A percentile compares a stretch with the other conserved stretches of the same genome.
Conservation (phyloP, 2,329 filamentous ascomycete genomes). For the Fusarium sacchari region DNA sequence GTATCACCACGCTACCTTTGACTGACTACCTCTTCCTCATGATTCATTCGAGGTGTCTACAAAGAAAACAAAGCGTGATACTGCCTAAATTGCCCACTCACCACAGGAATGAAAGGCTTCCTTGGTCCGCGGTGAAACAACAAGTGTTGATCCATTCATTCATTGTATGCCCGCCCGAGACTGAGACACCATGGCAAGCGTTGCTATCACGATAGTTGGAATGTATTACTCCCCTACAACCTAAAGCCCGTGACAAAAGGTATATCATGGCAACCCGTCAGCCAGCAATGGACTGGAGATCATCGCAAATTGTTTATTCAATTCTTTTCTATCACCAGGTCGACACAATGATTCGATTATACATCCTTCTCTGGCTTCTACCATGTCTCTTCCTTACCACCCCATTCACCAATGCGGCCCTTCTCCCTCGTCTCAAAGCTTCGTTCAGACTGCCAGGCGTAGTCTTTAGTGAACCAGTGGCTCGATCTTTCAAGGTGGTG, state of each 20-base stretch:
- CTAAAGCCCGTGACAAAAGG: constrained; percentile 11
- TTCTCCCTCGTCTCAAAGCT: constrained; percentile 11
- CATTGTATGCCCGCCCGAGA: constrained; percentile 7
- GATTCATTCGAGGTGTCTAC: not conserved
- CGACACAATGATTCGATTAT: constrained; percentile 38
- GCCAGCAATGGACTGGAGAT: not conserved
- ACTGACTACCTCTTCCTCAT: not conserved
- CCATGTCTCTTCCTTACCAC: constrained; percentile 17
- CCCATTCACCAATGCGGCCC: constrained; percentile 13
- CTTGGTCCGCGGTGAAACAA: constrained; percentile 12
- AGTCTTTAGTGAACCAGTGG: constrained; percentile 10
- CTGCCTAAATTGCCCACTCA: not conserved
- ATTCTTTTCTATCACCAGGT: not conserved
- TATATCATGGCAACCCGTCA: constrained; percentile 31
- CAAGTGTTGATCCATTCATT: constrained; percentile 32
- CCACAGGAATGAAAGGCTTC: constrained; percentile 29
- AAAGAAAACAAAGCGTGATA: not conserved
- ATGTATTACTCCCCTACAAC: constrained; percentile 49
- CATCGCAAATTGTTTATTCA: constrained; percentile 6
- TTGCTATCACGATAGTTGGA: constrained; percentile 43
- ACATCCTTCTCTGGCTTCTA: constrained; percentile 33
- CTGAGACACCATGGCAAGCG: constrained; percentile 37
- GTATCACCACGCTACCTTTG: not conserved
- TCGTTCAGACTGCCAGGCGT: constrained; percentile 15
- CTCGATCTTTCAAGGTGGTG: constrained; percentile 7